Evolutionary conservation across 805 yeast genomes (phyloP).

Genomic region (Candida silvatica): DNA sequence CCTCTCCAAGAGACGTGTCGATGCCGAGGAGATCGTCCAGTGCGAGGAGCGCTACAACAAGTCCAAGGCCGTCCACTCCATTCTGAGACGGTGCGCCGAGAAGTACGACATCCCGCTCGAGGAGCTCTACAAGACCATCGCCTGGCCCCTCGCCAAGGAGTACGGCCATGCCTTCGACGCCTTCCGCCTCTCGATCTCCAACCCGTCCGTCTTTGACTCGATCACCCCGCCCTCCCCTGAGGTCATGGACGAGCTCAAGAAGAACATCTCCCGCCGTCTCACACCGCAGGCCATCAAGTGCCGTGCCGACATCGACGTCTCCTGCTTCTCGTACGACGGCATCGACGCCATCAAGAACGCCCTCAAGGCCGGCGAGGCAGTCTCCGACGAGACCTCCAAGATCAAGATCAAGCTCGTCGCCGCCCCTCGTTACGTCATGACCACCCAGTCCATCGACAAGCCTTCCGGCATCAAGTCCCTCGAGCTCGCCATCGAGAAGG

Average conservation of each 20-base stretch:
- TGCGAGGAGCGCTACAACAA: constrained; percentile 97
- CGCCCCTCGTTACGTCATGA: constrained; percentile 91
- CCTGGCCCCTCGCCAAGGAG: constrained; percentile 95
- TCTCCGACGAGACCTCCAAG: constrained; percentile 77
- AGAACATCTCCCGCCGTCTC: constrained; percentile 84
- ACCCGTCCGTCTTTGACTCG: constrained; percentile 78
- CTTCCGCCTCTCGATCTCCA: constrained; percentile 91
- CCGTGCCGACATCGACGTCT: constrained; percentile 97
- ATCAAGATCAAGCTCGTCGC: constrained; percentile 94
- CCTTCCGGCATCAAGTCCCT: constrained; percentile 76
- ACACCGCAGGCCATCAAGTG: constrained; percentile 98
- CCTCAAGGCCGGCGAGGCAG: constrained; percentile 74
- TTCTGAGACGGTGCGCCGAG: constrained; percentile 96
- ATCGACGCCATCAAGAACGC: constrained; percentile 94
- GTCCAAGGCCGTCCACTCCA: constrained; percentile 97
- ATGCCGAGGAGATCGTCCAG: constrained; percentile 93
- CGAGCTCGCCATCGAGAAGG: constrained; percentile 70
- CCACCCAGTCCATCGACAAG: constrained; percentile 90
- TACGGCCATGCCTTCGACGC: constrained; percentile 98
- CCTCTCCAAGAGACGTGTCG: constrained; percentile 93
- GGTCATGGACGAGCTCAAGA: constrained; percentile 74
- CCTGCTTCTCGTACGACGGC: constrained; percentile 96
- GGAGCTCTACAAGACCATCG: constrained; percentile 75
- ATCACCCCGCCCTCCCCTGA: constrained; percentile 64
- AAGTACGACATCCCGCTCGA: constrained; percentile 86